These are phyloP conservation scores for Escovopsis weberi DNA, from an alignment of 2,329 filamentous ascomycete species.

Conservation along the genomic window DNA sequence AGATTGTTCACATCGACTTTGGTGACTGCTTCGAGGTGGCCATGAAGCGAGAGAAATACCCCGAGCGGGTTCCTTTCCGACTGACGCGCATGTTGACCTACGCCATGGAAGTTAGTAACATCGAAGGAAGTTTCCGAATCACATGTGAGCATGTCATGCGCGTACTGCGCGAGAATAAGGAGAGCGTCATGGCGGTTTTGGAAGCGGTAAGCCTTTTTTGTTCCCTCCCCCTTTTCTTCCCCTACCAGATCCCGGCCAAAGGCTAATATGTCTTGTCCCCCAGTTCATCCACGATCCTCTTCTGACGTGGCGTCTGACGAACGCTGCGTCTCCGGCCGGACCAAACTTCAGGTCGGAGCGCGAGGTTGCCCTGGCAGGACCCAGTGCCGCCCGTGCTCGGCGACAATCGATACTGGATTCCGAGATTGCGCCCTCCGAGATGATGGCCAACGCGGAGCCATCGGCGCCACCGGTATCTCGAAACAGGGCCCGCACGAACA, in stretches of 20 bases:
- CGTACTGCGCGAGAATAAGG: slow-evolving; percentile 90
- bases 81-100: slow-evolving; percentile 98
- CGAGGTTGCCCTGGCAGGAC: slow-evolving; percentile 36
- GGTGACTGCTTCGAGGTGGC: slow-evolving; percentile 99
- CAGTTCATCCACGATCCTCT: slow-evolving; percentile 99
- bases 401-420: slow-evolving; percentile 56
- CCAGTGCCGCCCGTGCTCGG: slow-evolving; percentile 37
- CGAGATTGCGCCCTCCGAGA: slow-evolving; percentile 43
- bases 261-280: neutral
- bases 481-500: slow-evolving; percentile 45
- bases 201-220: slow-evolving; percentile 59
- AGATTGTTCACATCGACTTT: slow-evolving; percentile 98
- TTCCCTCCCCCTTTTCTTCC: too few relatives aligned
- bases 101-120: slow-evolving; percentile 99
- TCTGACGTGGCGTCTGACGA: slow-evolving; percentile 83
- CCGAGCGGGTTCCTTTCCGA: slow-evolving; percentile 92
- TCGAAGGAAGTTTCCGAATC: slow-evolving; percentile 94
- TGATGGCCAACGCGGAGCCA: slow-evolving; percentile 32
- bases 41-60: slow-evolving; percentile 99
- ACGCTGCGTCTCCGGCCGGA: slow-evolving; percentile 45
- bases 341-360: slow-evolving; percentile 52
- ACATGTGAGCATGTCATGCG: slow-evolving; percentile 98
- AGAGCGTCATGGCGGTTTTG: slow-evolving; percentile 93
- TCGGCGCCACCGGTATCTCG: slow-evolving; percentile 34
- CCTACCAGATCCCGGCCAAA: too few relatives aligned